Evolutionary conservation across 2,329 filamentous ascomycete species (phyloP).

Genomic region (Dissoconium aciculare): DNA sequence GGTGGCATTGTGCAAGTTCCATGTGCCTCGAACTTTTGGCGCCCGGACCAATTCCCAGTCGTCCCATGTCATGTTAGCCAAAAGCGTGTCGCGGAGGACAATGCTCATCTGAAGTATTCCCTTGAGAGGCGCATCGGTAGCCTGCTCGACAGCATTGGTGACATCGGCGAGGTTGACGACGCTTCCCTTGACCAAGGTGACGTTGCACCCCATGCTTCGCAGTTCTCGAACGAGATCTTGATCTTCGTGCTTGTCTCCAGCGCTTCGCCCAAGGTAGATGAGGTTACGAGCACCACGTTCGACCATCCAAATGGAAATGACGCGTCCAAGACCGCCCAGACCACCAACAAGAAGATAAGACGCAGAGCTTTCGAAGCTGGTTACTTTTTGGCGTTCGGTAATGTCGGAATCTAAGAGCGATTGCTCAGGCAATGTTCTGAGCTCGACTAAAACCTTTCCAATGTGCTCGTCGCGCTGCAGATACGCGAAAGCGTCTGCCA

Average conservation of each 20-base stretch:
- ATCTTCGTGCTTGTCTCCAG: background rate
- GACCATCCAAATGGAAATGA: conserved; percentile 10
- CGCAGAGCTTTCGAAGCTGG: background rate
- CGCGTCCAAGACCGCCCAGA: conserved; percentile 13
- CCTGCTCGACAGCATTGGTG: background rate
- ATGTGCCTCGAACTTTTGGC: conserved; percentile 6
- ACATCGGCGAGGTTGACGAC: conserved; percentile 1
- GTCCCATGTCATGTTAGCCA: conserved; percentile 5
- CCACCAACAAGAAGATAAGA: conserved; percentile 15
- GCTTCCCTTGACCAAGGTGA: conserved; percentile 1
- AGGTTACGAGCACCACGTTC: conserved; percentile 8
- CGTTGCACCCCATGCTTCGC: background rate
- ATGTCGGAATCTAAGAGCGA: too few species aligned
- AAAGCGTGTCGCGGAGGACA: conserved; percentile 5
- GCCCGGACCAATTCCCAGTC: conserved; percentile 1
- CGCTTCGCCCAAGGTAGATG: conserved; percentile 2
- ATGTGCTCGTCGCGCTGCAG: too few species aligned
- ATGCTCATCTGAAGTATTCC: conserved; percentile 7
- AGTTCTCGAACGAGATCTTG: background rate
- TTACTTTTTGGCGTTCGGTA: too few species aligned
- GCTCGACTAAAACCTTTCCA: too few species aligned
- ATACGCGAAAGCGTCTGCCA: too few species aligned
- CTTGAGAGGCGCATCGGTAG: background rate
- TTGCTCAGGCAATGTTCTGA: too few species aligned
- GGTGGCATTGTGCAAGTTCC: background rate